Percentiles rank a stretch among this genome's conserved stretches.
Conservation (phyloP, 2,329 filamentous ascomycete genomes). For the Ambrosiella beaveri region DNA sequence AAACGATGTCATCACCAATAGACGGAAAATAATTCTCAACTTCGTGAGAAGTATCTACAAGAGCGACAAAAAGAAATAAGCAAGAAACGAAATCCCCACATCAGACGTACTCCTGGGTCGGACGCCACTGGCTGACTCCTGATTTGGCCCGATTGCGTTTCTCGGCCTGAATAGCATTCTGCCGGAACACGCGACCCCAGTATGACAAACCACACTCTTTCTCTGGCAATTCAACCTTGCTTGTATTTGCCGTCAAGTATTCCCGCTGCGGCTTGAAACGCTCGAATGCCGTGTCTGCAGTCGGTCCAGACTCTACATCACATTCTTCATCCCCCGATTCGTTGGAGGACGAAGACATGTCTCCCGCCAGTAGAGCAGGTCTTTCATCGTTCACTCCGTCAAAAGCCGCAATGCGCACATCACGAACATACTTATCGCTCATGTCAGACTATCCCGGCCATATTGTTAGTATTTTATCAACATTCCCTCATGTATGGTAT, state of each 20-base stretch:
- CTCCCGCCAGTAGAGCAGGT: not conserved
- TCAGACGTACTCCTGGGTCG: not conserved
- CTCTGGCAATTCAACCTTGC: conserved; percentile 5
- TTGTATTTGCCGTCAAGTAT: conserved; percentile 3
- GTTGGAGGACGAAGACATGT: not conserved
- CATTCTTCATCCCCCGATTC: no score
- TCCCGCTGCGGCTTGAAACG: conserved; percentile 1
- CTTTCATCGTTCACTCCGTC: conserved; percentile 2
- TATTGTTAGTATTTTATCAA: not conserved
- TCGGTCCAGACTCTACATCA: no score
- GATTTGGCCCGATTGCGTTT: not conserved
- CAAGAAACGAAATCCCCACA: not conserved
- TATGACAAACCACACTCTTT: conserved; percentile 12
- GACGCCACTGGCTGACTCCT: not conserved
- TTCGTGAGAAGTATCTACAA: not conserved
- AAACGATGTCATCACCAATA: no score
- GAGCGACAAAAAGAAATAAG: not conserved
- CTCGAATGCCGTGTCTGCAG: not conserved
- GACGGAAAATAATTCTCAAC: not conserved
- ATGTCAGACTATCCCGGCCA: not conserved
- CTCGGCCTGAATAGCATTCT: conserved; percentile 9
- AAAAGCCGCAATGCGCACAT: not conserved
- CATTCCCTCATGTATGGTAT: not conserved
- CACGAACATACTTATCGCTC: not conserved
- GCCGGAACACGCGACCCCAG: conserved; percentile 12